Conservation (phyloP, 2,329 filamentous ascomycete genomes). For the Aspergillus awamori region DNA sequence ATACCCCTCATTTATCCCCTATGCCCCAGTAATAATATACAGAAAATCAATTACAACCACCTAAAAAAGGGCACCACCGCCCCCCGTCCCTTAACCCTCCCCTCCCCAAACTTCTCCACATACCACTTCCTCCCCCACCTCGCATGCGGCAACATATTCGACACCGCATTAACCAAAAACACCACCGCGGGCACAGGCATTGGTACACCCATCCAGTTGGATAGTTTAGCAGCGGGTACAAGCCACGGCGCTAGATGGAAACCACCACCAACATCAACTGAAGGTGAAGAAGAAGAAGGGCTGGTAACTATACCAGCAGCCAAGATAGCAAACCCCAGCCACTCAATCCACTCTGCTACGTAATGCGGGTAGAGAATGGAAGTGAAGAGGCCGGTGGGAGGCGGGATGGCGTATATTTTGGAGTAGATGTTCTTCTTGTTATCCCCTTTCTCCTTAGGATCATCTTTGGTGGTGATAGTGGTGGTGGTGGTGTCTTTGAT, state of each 20-base stretch:
- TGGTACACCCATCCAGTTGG: constrained; percentile 40
- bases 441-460: constrained; percentile 34
- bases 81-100: constrained; percentile 74
- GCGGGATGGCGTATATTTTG: constrained; percentile 84
- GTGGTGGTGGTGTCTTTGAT: background rate
- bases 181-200: constrained; percentile 72
- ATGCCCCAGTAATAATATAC: background rate
- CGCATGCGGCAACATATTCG: constrained; percentile 88
- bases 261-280: background rate
- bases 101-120: constrained; percentile 79
- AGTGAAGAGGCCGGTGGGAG: constrained; percentile 78
- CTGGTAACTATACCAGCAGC: constrained; percentile 38
- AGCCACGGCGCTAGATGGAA: constrained; percentile 42
- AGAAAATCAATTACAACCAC: constrained; percentile 34
- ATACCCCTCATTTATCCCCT: background rate
- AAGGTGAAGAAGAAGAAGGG: no score
- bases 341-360: constrained; percentile 95
- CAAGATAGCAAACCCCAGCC: constrained; percentile 79
- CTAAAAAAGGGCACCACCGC: constrained; percentile 66
- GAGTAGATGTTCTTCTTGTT: constrained; percentile 57
- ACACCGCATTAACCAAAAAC: constrained; percentile 83
- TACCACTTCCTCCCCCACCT: constrained; percentile 85
- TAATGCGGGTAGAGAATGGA: constrained; percentile 91
- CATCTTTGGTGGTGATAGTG: constrained; percentile 35
- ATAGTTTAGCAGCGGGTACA: constrained; percentile 32